Percentiles rank a stretch among this genome's conserved stretches.
Conservation (phyloP, 495 filamentous ascomycete genomes). For the Podospora pseudopauciseta region DNA sequence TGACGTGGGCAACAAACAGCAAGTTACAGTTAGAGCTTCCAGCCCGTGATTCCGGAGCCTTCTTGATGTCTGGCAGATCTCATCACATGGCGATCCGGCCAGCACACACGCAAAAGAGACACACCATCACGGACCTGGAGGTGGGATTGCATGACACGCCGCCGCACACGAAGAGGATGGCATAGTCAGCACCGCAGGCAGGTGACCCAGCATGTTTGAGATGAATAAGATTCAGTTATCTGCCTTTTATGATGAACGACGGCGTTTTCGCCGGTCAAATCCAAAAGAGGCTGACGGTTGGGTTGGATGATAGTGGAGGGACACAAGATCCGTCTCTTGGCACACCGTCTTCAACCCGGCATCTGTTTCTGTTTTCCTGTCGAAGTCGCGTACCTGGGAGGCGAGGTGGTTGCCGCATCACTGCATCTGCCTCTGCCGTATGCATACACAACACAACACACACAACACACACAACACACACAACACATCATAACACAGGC, state of each 20-base stretch:
- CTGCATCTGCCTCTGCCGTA: constrained; percentile 2
- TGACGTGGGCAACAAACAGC: background rate
- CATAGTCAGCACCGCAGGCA: background rate
- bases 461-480: background rate
- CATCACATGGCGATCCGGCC: background rate
- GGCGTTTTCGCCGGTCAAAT: background rate
- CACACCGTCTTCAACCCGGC: background rate
- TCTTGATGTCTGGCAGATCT: background rate
- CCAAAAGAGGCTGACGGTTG: background rate
- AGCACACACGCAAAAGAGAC: background rate
- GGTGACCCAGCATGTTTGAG: background rate
- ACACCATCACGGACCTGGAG: background rate
- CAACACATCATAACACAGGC: background rate
- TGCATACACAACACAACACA: background rate
- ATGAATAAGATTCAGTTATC: background rate
- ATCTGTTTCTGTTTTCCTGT: background rate
- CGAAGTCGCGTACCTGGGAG: background rate
- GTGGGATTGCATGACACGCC: background rate
- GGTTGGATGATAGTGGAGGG: background rate
- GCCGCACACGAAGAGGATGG: background rate
- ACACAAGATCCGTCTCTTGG: background rate
- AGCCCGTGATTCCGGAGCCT: background rate
- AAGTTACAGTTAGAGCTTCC: background rate
- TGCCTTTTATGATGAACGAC: background rate
- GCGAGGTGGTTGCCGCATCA: background rate